A percentile compares a stretch with the other conserved stretches of the same genome.
These are phyloP conservation scores for Capronia epimyces DNA, from an alignment of 2,329 filamentous ascomycete genomes.

Conservation along the genomic window DNA sequence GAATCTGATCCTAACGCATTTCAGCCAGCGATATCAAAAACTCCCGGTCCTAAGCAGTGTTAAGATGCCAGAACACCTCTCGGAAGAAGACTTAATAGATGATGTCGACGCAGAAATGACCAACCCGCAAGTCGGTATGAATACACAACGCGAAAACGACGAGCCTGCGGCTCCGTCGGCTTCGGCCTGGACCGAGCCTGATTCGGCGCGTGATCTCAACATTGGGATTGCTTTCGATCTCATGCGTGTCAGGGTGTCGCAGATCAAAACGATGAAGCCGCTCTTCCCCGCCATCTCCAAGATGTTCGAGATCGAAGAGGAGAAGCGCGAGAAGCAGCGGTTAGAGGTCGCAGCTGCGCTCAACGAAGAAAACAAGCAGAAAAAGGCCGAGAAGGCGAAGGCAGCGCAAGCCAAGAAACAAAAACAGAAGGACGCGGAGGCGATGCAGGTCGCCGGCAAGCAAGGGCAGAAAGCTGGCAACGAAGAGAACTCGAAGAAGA, in stretches of 20 bases:
- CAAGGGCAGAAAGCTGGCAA: neutral
- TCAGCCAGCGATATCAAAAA: conserved; percentile 89
- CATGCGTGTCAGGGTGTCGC: conserved; percentile 57
- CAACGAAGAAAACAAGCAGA: conserved; percentile 8
- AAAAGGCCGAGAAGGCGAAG: conserved; percentile 7
- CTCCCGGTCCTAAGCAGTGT: conserved; percentile 47
- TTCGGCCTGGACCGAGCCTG: conserved; percentile 10
- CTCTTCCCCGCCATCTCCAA: conserved; percentile 53
- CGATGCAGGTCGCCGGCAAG: neutral
- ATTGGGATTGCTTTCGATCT: conserved; percentile 59
- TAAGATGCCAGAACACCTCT: conserved; percentile 18
- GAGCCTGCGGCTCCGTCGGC: neutral
- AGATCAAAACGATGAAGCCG: conserved; percentile 53
- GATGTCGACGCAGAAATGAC: conserved; percentile 28
- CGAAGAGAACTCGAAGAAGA: conserved; percentile 20
- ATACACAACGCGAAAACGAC: neutral
- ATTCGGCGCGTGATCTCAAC: conserved; percentile 42
- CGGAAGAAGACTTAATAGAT: conserved; percentile 27
- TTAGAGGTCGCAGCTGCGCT: conserved; percentile 6
- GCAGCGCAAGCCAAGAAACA: conserved; percentile 9
- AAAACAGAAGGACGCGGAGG: neutral
- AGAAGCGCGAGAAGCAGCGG: conserved; percentile 23
- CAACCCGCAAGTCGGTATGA: neutral
- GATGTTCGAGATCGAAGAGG: conserved; percentile 42
- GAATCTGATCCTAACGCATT: conserved; percentile 82